phyloP scores from a whole-genome alignment of 148 eudicot genomes.

The Silene uniflora region DNA sequence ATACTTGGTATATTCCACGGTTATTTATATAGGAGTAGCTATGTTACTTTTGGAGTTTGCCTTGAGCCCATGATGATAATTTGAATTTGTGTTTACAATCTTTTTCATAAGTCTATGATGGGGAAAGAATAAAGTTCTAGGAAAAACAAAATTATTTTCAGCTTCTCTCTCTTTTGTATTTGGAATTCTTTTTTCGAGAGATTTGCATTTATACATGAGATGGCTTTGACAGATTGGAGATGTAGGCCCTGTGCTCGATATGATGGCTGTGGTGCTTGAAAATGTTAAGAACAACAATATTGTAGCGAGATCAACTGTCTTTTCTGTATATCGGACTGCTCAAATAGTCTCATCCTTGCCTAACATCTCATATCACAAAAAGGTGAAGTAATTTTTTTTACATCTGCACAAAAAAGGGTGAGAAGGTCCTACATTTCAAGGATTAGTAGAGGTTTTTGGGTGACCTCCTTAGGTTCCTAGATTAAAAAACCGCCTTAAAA shows the following conservation, averaged over 20 bases:
- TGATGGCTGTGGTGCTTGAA: conserved; percentile 83
- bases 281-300: conserved; percentile 48
- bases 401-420: not conserved
- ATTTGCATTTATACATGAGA: conserved; percentile 5
- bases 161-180: not conserved
- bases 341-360: conserved; percentile 60
- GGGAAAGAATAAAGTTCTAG: not conserved
- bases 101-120: too few species aligned
- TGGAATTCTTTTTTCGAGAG: not conserved
- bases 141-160: too few species aligned
- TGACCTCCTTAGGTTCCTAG: not conserved
- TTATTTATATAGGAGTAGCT: too few species aligned
- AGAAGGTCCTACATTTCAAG: not conserved
- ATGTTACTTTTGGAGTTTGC: too few species aligned
- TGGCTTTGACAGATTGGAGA: conserved; percentile 64
- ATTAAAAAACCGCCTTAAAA: not conserved
- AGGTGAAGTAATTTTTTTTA: conserved; percentile 38
- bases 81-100: too few species aligned
- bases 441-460: not conserved
- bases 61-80: too few species aligned
- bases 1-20: too few species aligned
- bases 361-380: conserved; percentile 59
- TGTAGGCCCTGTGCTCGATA: conserved; percentile 80
- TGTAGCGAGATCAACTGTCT: conserved; percentile 51
- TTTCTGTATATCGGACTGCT: conserved; percentile 61